Conservation (phyloP, 2,329 filamentous ascomycete genomes). For the Monosporascus sp. region DNA sequence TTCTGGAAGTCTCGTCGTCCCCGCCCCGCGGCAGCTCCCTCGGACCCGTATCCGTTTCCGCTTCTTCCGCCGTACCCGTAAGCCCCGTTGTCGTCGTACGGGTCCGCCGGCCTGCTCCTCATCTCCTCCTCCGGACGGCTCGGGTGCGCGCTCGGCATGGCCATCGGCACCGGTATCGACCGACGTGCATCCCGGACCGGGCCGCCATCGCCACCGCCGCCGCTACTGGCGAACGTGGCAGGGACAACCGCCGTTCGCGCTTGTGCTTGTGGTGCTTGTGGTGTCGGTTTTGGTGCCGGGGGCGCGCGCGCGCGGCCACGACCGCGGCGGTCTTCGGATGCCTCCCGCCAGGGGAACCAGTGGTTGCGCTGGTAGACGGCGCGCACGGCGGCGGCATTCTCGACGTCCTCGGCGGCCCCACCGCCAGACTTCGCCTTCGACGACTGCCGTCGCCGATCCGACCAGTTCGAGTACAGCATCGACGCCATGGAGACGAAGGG, state of each 20-base stretch:
- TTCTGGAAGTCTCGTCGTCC: neutral
- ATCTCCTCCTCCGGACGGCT: neutral
- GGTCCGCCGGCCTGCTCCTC: neutral
- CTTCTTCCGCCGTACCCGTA: neutral
- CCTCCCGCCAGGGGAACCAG: neutral
- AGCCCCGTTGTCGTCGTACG: neutral
- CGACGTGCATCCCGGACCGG: no score
- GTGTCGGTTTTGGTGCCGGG: neutral
- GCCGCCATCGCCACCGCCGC: no score
- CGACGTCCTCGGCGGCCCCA: constrained; percentile 8
- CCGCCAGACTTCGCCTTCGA: no score
- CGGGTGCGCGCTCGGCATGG: neutral
- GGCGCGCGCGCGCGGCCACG: neutral
- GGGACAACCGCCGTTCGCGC: neutral
- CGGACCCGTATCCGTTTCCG: neutral
- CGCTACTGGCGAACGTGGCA: neutral
- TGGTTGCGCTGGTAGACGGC: constrained; percentile 1
- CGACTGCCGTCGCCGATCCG: constrained; percentile 3
- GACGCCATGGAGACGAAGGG: constrained; percentile 15
- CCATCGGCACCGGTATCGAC: neutral
- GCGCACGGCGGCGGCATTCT: constrained; percentile 21
- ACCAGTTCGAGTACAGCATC: constrained; percentile 11
- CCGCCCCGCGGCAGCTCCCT: neutral
- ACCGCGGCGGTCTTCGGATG: neutral
- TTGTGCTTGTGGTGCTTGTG: neutral